Percentiles rank a stretch among this genome's conserved stretches.
These are phyloP conservation scores for Aquanectria penicillioides DNA, from an alignment of 2,329 filamentous ascomycete species.

Conservation along the genomic window DNA sequence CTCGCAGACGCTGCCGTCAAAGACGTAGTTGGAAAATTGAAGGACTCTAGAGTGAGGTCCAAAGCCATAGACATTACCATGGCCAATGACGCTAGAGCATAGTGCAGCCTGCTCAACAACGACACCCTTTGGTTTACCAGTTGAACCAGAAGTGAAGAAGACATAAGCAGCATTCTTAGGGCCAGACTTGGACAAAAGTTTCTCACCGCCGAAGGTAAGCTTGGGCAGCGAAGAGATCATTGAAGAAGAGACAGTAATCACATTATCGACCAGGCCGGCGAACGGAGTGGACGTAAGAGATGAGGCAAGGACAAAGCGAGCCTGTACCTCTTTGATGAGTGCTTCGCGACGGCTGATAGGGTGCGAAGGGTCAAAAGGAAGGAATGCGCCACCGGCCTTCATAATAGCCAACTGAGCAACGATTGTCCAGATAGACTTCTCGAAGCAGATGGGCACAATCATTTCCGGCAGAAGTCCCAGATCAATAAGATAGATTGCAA, in stretches of 20 bases:
- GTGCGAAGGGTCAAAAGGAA: slow-evolving; percentile 49
- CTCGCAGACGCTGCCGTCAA: slow-evolving; percentile 51
- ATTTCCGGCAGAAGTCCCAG: slow-evolving; percentile 11
- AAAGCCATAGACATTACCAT: neutral
- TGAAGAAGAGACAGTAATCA: neutral
- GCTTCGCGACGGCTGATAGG: slow-evolving; percentile 38
- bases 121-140: slow-evolving; percentile 65
- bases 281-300: neutral
- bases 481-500: slow-evolving; percentile 10
- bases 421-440: slow-evolving; percentile 27
- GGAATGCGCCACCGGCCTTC: slow-evolving; percentile 44
- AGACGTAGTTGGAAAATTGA: slow-evolving; percentile 47
- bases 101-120: slow-evolving; percentile 40
- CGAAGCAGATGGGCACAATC: slow-evolving; percentile 24
- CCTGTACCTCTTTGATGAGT: neutral
- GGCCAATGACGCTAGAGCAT: slow-evolving; percentile 4
- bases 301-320: neutral
- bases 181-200: neutral
- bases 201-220: neutral
- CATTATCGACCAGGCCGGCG: neutral
- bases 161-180: slow-evolving; percentile 41
- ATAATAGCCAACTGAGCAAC: slow-evolving; percentile 41
- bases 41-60: slow-evolving; percentile 4
- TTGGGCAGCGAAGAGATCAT: neutral
- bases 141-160: slow-evolving; percentile 66